Evolutionary conservation across 352 stramenopile genomes (phyloP).

Genomic region (Halophytophthora polymorphica): DNA sequence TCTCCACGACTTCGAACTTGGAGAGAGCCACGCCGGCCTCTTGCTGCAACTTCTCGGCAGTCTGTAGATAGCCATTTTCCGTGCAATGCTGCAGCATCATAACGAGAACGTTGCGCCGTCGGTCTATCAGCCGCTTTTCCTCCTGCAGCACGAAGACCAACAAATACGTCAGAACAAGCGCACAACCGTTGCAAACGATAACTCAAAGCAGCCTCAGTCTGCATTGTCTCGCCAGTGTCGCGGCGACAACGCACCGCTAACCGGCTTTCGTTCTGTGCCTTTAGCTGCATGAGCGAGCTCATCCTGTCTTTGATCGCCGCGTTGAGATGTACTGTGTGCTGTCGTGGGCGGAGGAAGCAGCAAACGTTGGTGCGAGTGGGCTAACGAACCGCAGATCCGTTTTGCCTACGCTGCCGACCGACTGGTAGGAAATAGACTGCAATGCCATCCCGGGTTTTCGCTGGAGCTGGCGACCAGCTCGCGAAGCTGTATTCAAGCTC

Average conservation of each 20-base stretch:
- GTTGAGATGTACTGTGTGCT: not conserved
- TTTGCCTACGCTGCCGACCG: too few relatives aligned
- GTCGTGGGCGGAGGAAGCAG: constrained; percentile 6
- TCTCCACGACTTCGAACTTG: constrained; percentile 92
- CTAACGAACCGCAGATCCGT: too few relatives aligned
- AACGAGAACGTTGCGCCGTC: constrained; percentile 83
- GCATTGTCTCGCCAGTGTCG: too few relatives aligned
- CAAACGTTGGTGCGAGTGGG: too few relatives aligned
- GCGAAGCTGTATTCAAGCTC: too few relatives aligned
- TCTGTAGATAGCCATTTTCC: constrained; percentile 84
- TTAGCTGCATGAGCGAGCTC: constrained; percentile 81
- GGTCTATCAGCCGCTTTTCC: constrained; percentile 85
- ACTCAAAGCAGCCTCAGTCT: not conserved
- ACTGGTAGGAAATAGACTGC: not conserved
- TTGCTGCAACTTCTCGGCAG: constrained; percentile 83
- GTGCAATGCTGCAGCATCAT: constrained; percentile 84
- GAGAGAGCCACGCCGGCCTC: constrained; percentile 79
- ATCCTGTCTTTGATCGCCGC: constrained; percentile 24
- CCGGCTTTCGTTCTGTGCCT: constrained; percentile 79
- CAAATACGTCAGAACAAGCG: not conserved
- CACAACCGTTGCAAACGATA: not conserved
- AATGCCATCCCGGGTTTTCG: too few relatives aligned
- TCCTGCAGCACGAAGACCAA: constrained; percentile 34
- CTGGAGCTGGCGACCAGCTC: too few relatives aligned
- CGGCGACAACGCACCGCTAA: constrained; percentile 40